Evolutionary conservation across 2,329 filamentous ascomycete species (phyloP), one percentile per base, ranked within the genome.

Genomic region (Claviceps citrina): DNA sequence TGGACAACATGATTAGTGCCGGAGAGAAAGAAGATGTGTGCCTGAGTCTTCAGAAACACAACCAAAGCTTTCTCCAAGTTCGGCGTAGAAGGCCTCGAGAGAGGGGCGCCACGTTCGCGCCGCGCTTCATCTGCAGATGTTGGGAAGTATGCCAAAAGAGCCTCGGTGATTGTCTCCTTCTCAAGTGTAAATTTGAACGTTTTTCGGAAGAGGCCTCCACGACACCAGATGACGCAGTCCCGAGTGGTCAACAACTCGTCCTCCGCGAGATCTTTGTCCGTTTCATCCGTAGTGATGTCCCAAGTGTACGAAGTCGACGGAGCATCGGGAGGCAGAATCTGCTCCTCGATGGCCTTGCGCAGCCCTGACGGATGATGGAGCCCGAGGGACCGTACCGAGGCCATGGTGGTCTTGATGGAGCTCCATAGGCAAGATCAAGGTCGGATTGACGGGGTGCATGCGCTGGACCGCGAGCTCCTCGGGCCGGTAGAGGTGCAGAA

Each of bases 1-100:
- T 94, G 85, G 36, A 96, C 71, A 43, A 94, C 76, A 68, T 98
- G 84, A 54, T 76, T 91, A 26, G 84, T 79, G 16, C 89, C 89
- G 2, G 82, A 76, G 28, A 96, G 71, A 56, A 93, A 95, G 66
- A 87, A 93, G 47, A 98, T 76, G 55, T 96, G 89, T 18, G 84
- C 86, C 55, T 96, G 89, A 0, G 84, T 87, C 60, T 84, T 87
- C 48, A 98, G 73, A 49, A 96, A 82, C 37, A 98, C 82, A 7
- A 96, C 84, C 45, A 98, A 64, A 4, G 89, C 86, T 52, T 79
- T 71, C 31, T 73, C 71, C 19, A 74, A 57, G 0, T 47, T 41
- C 6, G 51, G 46, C 15, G 43, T n/a, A 26, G 20, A 43, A 9
- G 40, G 28, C 3, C 47, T 40, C 7, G 31, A 26, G 10, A 45